Evolutionary conservation across 1,284 basidiomycete species (phyloP).

Genomic region (Ustilago sp.): DNA sequence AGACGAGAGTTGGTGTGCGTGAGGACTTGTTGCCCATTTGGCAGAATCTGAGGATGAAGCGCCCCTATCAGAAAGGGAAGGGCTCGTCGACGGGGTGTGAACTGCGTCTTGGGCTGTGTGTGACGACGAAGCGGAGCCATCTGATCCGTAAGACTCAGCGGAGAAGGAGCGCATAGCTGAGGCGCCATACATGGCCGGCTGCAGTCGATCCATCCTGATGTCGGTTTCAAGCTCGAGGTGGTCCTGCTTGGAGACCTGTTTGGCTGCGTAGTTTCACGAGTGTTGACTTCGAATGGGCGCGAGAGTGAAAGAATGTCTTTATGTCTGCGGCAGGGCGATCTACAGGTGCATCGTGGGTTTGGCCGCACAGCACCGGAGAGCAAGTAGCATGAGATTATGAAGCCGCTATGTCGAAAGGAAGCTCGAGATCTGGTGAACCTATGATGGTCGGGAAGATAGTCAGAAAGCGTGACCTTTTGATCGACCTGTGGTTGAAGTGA

Average conservation of each 20-base stretch:
- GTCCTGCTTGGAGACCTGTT: not conserved
- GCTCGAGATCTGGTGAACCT: not conserved
- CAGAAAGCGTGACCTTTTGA: not conserved
- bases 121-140: conserved; percentile 30
- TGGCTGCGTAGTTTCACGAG: not conserved
- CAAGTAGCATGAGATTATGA: not conserved
- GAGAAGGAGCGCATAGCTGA: conserved; percentile 32
- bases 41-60: conserved; percentile 8
- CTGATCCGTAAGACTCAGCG: conserved; percentile 36
- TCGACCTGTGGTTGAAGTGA: not conserved
- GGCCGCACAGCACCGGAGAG: not conserved
- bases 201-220: conserved; percentile 29
- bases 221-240: not conserved
- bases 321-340: not conserved
- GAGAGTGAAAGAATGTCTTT: not conserved
- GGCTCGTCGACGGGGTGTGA: conserved; percentile 39
- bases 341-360: not conserved
- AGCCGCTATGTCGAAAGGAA: not conserved
- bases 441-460: not conserved
- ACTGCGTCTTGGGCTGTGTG: conserved; percentile 3
- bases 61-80: conserved; percentile 38
- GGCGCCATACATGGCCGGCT: conserved; percentile 21
- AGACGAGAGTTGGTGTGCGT: conserved; percentile 9
- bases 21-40: conserved; percentile 21
- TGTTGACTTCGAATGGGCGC: too few species aligned